Percentiles rank a stretch among this genome's conserved stretches.
Conservation (phyloP, 768 basidiomycete genomes). For the Termitomyces titanicus region DNA sequence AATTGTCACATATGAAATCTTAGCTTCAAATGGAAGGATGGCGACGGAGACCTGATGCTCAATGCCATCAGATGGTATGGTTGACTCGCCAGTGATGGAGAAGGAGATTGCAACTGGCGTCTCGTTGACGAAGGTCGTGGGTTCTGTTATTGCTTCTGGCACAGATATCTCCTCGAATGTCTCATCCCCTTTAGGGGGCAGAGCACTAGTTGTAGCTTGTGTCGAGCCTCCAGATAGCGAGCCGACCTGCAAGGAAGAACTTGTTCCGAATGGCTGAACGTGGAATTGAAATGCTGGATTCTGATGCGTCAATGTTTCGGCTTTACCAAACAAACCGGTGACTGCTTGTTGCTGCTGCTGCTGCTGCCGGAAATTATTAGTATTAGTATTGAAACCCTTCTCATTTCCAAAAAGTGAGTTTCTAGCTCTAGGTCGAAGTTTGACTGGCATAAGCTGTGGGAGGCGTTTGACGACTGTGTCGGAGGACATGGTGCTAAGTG, state of each 20-base stretch:
- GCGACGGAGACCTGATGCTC: constrained; percentile 55
- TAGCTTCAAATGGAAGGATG: constrained; percentile 41
- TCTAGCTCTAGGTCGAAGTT: constrained; percentile 18
- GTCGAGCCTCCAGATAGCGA: neutral
- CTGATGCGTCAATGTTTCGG: neutral
- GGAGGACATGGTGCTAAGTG: constrained; percentile 47
- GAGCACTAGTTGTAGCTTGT: neutral
- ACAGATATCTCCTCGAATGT: constrained; percentile 29
- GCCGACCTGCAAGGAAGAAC: neutral
- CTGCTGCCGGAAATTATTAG: neutral
- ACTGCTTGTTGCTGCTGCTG: neutral
- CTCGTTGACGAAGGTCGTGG: constrained; percentile 44
- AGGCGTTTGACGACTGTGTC: constrained; percentile 31
- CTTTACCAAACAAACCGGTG: neutral
- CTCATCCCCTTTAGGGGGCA: constrained; percentile 6
- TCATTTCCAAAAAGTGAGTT: too few species aligned
- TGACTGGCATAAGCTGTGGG: constrained; percentile 29
- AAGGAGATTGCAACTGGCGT: constrained; percentile 52
- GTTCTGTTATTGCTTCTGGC: constrained; percentile 24
- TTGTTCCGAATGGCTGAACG: neutral
- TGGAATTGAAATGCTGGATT: neutral
- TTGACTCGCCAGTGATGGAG: constrained; percentile 44
- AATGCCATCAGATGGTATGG: constrained; percentile 51
- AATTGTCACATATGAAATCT: constrained; percentile 43
- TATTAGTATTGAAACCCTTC: too few species aligned